Base-by-base conservation (phyloP, 768 basidiomycete species). In the Tricholoma matsutake region DNA sequence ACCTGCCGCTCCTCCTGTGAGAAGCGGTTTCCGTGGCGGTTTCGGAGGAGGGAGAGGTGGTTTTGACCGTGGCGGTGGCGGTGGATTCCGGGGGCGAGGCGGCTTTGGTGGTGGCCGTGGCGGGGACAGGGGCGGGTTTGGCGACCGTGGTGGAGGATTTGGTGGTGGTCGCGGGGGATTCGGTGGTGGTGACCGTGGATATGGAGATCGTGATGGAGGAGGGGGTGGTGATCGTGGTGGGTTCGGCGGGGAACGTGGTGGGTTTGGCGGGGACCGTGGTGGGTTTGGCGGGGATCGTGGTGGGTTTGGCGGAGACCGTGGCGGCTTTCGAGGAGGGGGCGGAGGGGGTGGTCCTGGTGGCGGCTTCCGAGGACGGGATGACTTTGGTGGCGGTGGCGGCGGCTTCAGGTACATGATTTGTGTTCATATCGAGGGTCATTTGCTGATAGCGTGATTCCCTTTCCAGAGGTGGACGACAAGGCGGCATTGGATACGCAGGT, bases 401-500 rank as follows among this genome's bases (percentile, higher is more conserved):
- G 81, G 85, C 32, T 84, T 83, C 72, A 81, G 85, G 86, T 85
- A 69, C 64, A 61, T 20, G 20, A 41, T 10, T 32, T 5, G 32
- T 6, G 16, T 51, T 59, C 29, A 39, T 58, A 14, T 34, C 59
- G 58, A 49, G 4, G 35, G 58, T 11, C 39, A 57, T 20, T 16
- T 52, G 58, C 55, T 65, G n/a, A 57, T 61, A 70, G 64, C 61
- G 28, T 61, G 56, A 43, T 22, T 18, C 41, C 18, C 11, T 62
- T 47, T 56, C 7, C 64, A 83, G 82, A 71, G 83, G 87, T 60
- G 84, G 86, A 51, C 85, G 89, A 37, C 87, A 87, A 28, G 87
- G 84, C 28, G 89, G 89, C 51, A 86, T 91, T 64, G 89, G 90
- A 16, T 91, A 85, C 72, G 83, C 82, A 62, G 78, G 84, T 53